Base-by-base conservation (phyloP, 1,284 basidiomycete genomes). In the Rhodotorula sp. region DNA sequence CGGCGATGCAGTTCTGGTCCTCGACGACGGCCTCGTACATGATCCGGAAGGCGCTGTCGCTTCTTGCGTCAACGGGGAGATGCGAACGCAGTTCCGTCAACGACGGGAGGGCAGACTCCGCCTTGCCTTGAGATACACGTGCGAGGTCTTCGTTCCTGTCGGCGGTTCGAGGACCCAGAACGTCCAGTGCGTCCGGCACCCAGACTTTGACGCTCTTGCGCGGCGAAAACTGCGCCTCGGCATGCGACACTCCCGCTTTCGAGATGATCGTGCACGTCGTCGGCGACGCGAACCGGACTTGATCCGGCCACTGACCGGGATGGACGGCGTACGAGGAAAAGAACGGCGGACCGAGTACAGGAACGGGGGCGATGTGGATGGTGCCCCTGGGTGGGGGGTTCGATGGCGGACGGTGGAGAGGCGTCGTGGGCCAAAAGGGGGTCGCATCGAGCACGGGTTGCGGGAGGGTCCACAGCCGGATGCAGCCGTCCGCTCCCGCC, bases 311-410 rank as follows among this genome's bases (percentile, higher is more conserved):
- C 20, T 69, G 67, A 4, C 68, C 72, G 5, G 69, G 60, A 31
- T 74, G 72, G 3, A 74, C 8, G 39, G 47, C 49, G 43, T 49
- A 58, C 4, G 69, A 58, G 21, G 61, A 69, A 46, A 71, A 74
- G 64, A 71, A n/a, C 16, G 67, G 69, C 8, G 65, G 52, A 4
- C 29, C 43, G 43, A 68, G 31, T 6, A 47, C 7, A 1, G 65
- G 57, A 2, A 59, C 29, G 23, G 39, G 34, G 3, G 20, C 12
- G 51, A 34, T 46, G 43, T 43, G 8, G 39, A 43, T 2, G 48
- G 18, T 1, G 21, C 16, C 4, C 3, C 3, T 7, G n/a, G 20
- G 23, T 43, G 26, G 51, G 23, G 10, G 43, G 12, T 31, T 14
- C 14, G n/a, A 23, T 54, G 34, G 43, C 3, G 64, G 51, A 5